Evolutionary conservation across 371 early-diverging fungal genomes (phyloP), one percentile per base, ranked within the genome.

Genomic region (Apophysomyces elegans): DNA sequence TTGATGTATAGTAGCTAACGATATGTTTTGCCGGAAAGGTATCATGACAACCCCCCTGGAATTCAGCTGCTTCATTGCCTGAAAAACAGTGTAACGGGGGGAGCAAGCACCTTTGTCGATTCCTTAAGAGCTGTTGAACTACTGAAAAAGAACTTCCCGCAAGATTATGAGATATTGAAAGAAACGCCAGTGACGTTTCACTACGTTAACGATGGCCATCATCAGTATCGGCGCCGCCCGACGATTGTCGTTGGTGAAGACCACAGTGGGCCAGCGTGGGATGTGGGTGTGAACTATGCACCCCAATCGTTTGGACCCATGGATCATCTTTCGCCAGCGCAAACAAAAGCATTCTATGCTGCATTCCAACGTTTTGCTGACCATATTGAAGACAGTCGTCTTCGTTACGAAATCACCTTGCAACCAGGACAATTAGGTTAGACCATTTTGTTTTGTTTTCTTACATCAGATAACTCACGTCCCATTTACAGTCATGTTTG

Each of bases 251-350:
- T 78, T 2, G 80, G 84, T 58, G 75, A 78, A n/a, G 32, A 69
- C 39, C 68, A 76, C n/a, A 71, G 73, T 18, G 78, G 75, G 9
- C 64, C 79, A 32, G 75, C 80, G 1, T 83, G 83, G 83, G 73
- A 71, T 13, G 77, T 66, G 50, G 84, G 86, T 65, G 91, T 95
- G 18, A 91, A 90, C 66, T 95, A 95, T 69, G 84, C 94, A 0
- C 96, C 96, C 37, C 95, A 93, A n/a, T 96, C 95, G 81, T 93
- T 92, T 69, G 96, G 94, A 0, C 93, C 93, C 5, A 67, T 93
- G 60, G 89, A 90, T 56, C 59, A 83, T 37, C 71, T 80, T 5
- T 68, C 76, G 5, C 78, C 85, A 4, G 60, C 76, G 7, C 65
- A 81, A 37, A 80, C 87, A 50, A 78, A 64, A 14, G 50, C 66